Percentiles rank a stretch among this genome's conserved stretches.
Conservation (phyloP, 139 green algal genomes). For the Chlamydomonas sp. region DNA sequence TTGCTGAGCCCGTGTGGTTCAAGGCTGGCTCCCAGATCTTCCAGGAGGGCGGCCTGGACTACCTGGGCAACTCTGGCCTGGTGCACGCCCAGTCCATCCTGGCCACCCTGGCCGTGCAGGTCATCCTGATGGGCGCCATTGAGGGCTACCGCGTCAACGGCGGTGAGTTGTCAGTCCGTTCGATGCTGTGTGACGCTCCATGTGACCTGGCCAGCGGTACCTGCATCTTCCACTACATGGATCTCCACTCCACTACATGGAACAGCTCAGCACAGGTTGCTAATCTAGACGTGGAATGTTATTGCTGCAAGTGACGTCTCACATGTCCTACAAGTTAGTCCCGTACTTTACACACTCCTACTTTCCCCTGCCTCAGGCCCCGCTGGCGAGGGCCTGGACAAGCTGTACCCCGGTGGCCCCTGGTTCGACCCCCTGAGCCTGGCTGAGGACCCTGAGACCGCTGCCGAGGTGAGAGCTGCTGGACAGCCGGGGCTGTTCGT, state of each 20-base stretch:
- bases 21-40: constrained; percentile 94
- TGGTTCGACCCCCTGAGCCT: constrained; percentile 90
- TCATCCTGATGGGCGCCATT: constrained; percentile 58
- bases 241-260: too few relatives aligned
- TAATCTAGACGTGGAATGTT: too few relatives aligned
- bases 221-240: too few relatives aligned
- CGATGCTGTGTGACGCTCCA: too few relatives aligned
- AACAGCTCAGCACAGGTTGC: too few relatives aligned
- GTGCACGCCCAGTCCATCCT: constrained; percentile 95
- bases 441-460: constrained; percentile 90
- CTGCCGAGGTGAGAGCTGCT: constrained; percentile 65
- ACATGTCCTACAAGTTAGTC: too few relatives aligned
- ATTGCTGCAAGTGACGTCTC: too few relatives aligned
- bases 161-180: constrained; percentile 11
- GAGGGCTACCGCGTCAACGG: constrained; percentile 72
- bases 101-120: constrained; percentile 81
- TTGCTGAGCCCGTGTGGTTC: constrained; percentile 89
- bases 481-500: too few relatives aligned
- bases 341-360: neutral
- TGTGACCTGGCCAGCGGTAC: too few relatives aligned
- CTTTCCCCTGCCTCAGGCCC: constrained; percentile 27
- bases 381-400: constrained; percentile 68
- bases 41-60: constrained; percentile 80
- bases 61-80: constrained; percentile 74
- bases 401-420: constrained; percentile 63